These are phyloP conservation scores for Cymodocea nodosa DNA, from an alignment of 116 monocot species.

Conservation along the genomic window DNA sequence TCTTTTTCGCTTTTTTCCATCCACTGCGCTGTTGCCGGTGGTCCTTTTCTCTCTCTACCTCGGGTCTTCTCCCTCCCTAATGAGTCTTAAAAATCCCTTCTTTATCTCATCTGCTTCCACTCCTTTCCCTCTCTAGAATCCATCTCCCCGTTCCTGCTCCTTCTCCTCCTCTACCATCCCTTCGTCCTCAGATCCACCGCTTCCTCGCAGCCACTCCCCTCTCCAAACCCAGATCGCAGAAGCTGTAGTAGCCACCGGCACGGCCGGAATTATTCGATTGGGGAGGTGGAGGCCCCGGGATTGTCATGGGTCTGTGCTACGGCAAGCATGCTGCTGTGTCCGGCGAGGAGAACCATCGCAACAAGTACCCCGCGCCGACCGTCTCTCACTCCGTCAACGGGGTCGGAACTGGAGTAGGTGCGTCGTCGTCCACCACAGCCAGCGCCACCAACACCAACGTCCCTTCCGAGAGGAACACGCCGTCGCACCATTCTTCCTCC, in stretches of 20 bases:
- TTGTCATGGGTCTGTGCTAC: conserved; percentile 9
- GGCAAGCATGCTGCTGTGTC: not conserved
- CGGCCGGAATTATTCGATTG: not conserved
- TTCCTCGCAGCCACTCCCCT: too few relatives aligned
- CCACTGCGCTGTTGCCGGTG: too few relatives aligned
- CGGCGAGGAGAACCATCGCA: not conserved
- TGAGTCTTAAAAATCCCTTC: too few relatives aligned
- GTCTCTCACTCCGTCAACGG: not conserved
- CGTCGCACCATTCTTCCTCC: conserved; percentile 3
- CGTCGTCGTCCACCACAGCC: not conserved
- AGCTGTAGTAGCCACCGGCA: not conserved
- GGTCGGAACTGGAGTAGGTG: not conserved
- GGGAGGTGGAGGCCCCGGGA: not conserved
- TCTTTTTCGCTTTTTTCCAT: too few relatives aligned
- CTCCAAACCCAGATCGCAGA: not conserved
- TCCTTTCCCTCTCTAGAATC: too few relatives aligned
- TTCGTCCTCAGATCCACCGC: too few relatives aligned
- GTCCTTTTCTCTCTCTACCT: too few relatives aligned
- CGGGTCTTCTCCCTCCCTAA: too few relatives aligned
- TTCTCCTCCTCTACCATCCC: too few relatives aligned
- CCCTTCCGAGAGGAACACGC: conserved; percentile 1
- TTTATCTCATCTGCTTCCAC: too few relatives aligned
- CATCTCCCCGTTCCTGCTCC: too few relatives aligned
- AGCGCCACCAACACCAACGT: not conserved
- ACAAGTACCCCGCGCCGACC: not conserved